Base-by-base conservation (phyloP, 495 filamentous ascomycete species). In the Coniosporium apollinis region DNA sequence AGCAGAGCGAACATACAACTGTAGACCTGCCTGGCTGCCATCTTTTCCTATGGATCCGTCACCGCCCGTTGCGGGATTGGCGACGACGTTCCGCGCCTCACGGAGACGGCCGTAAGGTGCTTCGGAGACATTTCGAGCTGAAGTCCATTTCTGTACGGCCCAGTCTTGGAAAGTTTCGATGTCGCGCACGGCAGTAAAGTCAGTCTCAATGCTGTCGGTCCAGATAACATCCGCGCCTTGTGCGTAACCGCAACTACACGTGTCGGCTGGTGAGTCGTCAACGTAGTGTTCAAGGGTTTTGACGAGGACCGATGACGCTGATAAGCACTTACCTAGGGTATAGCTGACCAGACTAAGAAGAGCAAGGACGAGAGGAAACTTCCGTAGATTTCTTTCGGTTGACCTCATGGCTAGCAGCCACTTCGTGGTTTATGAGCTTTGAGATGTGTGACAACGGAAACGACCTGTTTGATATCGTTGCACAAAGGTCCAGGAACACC, bases 1-100 rank as follows among this genome's bases (percentile, higher is more conserved):
- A 8, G 9, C 8, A 17, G 56, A 58, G 19, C 64, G 56, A 4
- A 82, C 79, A 37, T 60, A 58, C 9, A 84, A 53, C 40, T 72
- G 53, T 43, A 83, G 44, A 9, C 74, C 74, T 19, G 69, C 60
- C 34, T 67, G 60, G 2, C 62, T 59, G 1, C 65, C 67, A 20
- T 57, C 49, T 52, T 20, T 42, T 29, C 8, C 36, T 21, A 32
- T 59, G 49, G 22, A 52, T n/a, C n/a, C n/a, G n/a, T n/a, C n/a
- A n/a, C n/a, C n/a, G n/a, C n/a, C n/a, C n/a, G n/a, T n/a, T 51
- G 20, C 44, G 1, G 64, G 62, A 39, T 74, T 70, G 0, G 62
- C 53, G 26, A 70, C 50, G 3, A 76, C 59, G 34, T 82, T 79
- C 1, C 24, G 24, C 9, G 13, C 9, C 24, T 26, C 24, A 13